Evolutionary conservation across 345 rosid species (phyloP), one percentile per base, ranked within the genome.

Genomic region (Carallia brachiata): DNA sequence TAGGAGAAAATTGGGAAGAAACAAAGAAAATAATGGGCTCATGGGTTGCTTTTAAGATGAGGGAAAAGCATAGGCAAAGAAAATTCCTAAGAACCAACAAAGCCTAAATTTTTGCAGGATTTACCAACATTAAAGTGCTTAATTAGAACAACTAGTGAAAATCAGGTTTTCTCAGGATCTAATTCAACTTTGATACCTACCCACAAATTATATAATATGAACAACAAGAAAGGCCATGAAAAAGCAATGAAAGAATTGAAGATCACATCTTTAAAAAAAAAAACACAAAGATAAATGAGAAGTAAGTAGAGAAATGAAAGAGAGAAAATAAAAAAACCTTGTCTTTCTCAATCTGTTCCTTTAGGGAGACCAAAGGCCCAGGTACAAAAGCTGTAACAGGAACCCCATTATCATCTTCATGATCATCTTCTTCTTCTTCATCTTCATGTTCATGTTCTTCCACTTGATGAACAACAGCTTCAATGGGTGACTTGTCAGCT

Each of bases 261-360:
- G 52, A 40, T 31, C 32, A 12, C 40, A 67, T 44, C 4, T 28
- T 6, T 6, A 27, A 40, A 52, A 12, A 12, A 19, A 52, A 10
- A 5, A 65, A 6, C 27, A 36, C 10, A 19, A n/a, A 52, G 18
- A 15, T n/a, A 37, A 18, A 19, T 30, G 59, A 8, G 32, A 40
- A 6, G 10, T 13, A 40, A 6, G 10, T 13, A 27, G 17, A 6
- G 13, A 58, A 5, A 10, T n/a, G 31, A 44, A 32, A 7, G 44
- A 37, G 23, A 16, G 30, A 28, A 13, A 66, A 72, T 70, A 60
- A 83, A 66, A 72, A 72, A 60, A 83, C 90, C 87, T 86, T 78
- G 79, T 83, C 87, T 77, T 84, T 83, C 68, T 86, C 87, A 72
- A 86, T 70, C 78, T 84, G 87, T 65, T 86, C 86, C 73, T 84